phyloP scores from a whole-genome alignment of 164 flowering plant genomes.

The Cinnamomum micranthum region DNA sequence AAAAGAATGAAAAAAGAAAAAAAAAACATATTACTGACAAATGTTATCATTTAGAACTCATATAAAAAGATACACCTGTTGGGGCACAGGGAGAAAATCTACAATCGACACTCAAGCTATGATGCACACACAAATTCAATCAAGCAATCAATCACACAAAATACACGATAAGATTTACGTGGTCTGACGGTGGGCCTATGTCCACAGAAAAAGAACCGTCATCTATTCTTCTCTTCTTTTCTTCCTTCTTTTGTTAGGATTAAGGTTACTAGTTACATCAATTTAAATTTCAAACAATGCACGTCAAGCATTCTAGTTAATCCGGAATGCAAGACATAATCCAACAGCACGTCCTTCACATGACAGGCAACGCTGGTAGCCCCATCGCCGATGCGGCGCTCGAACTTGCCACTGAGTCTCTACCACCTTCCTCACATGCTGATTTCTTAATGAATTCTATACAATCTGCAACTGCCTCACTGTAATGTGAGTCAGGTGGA shows the following conservation, averaged over 20 bases:
- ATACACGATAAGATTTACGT: too few relatives aligned
- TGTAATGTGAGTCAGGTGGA: constrained; percentile 45
- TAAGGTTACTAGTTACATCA: neutral
- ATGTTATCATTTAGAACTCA: neutral
- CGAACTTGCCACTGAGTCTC: neutral
- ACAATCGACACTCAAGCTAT: too few relatives aligned
- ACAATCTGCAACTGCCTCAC: constrained; percentile 79
- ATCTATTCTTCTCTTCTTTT: too few relatives aligned
- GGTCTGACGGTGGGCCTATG: too few relatives aligned
- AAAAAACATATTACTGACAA: neutral
- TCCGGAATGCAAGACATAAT: too few relatives aligned
- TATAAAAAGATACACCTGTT: too few relatives aligned
- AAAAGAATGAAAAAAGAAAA: neutral
- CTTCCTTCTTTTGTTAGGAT: too few relatives aligned
- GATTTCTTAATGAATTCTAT: constrained; percentile 77
- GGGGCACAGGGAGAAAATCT: too few relatives aligned
- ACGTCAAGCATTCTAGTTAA: neutral
- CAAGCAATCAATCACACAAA: too few relatives aligned
- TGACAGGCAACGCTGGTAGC: constrained; percentile 23
- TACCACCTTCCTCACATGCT: constrained; percentile 7
- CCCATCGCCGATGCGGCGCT: constrained; percentile 6
- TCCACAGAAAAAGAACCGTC: too few relatives aligned
- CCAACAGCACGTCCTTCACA: constrained; percentile 11
- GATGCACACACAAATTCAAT: too few relatives aligned
- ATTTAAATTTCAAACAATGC: neutral